Conservation (phyloP, 2,329 filamentous ascomycete species). For the Botryotinia narcissicola region DNA sequence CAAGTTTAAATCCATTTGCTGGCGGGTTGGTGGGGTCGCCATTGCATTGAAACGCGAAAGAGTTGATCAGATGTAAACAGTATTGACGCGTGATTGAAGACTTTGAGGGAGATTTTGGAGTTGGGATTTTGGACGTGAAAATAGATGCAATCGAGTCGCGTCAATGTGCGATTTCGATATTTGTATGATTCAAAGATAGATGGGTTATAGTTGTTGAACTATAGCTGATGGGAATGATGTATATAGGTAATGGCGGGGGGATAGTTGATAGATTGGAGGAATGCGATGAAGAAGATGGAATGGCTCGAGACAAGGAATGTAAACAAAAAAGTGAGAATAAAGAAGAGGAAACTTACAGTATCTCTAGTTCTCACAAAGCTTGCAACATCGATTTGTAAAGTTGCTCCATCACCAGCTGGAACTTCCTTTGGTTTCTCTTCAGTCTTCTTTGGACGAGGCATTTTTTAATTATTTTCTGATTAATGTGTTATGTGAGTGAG, state of each 20-base stretch:
- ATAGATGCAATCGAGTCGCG: constrained; percentile 30
- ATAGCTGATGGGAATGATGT: background rate
- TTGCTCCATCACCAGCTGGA: constrained; percentile 27
- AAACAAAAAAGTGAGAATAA: constrained; percentile 2
- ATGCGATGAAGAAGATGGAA: constrained; percentile 24
- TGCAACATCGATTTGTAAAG: constrained; percentile 60
- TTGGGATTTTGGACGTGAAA: constrained; percentile 20
- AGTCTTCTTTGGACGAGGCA: constrained; percentile 44
- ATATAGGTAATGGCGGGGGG: background rate
- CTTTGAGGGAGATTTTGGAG: constrained; percentile 23
- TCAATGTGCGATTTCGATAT: background rate
- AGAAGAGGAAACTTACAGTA: constrained; percentile 53
- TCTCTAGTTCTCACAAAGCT: constrained; percentile 80
- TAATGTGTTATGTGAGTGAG: background rate
- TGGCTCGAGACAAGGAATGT: constrained; percentile 20
- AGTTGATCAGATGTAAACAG: constrained; percentile 31
- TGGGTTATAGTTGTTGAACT: background rate
- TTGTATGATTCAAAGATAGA: background rate
- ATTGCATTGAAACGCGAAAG: constrained; percentile 21
- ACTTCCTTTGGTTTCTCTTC: constrained; percentile 33
- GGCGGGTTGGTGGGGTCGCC: constrained; percentile 24
- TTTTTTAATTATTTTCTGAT: constrained; percentile 28
- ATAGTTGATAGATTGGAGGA: constrained; percentile 21
- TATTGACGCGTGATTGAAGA: constrained; percentile 29
- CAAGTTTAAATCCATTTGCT: constrained; percentile 23